Percentiles rank a stretch among this genome's conserved stretches.
Evolutionary conservation across 768 basidiomycete genomes (phyloP).

Genomic region (Krasilnikovozyma curviuscula): DNA sequence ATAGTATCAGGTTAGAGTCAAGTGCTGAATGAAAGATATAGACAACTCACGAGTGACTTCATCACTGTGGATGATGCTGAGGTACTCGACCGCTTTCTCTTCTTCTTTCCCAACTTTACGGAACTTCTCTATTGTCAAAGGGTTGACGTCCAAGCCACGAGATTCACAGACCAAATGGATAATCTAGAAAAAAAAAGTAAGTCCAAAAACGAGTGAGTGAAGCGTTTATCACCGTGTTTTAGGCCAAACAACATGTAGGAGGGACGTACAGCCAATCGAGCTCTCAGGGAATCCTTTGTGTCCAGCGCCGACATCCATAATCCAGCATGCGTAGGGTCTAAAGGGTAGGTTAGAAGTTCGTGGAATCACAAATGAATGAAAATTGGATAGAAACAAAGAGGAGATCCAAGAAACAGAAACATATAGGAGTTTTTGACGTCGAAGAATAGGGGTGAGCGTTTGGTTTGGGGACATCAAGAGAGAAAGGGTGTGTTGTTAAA

Average conservation of each 20-base stretch:
- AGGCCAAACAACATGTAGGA: slow-evolving; percentile 42
- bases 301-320: slow-evolving; percentile 60
- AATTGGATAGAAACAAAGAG: no score
- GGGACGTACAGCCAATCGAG: slow-evolving; percentile 58
- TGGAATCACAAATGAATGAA: no score
- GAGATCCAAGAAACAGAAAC: no score
- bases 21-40: neutral
- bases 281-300: slow-evolving; percentile 46
- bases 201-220: neutral
- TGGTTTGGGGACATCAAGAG: no score
- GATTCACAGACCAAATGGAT: slow-evolving; percentile 46
- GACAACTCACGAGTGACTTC: slow-evolving; percentile 38
- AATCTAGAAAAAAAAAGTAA: no score
- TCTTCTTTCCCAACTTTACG: slow-evolving; percentile 40
- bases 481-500: no score
- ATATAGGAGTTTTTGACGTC: no score
- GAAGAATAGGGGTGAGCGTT: no score
- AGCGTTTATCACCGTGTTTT: neutral
- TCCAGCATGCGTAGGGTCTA: slow-evolving; percentile 50
- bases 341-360: no score
- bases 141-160: slow-evolving; percentile 65
- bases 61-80: slow-evolving; percentile 61
- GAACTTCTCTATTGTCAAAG: slow-evolving; percentile 54
- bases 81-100: slow-evolving; percentile 42
- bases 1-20: neutral